These are phyloP conservation scores for Russula foetens DNA, from an alignment of 768 basidiomycete genomes.

Conservation along the genomic window DNA sequence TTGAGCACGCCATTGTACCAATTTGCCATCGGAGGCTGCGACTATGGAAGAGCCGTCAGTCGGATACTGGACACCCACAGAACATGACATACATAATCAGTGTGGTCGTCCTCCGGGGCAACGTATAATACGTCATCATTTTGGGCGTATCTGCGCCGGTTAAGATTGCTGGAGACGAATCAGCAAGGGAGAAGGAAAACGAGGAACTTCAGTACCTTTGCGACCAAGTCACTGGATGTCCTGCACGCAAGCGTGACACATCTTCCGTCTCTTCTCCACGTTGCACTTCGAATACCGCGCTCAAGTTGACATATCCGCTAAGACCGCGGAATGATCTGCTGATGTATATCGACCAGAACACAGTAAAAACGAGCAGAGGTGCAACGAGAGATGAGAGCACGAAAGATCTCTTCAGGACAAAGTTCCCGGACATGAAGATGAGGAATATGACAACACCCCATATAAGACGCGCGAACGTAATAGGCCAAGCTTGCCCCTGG, in stretches of 20 bases:
- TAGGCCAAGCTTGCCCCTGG: constrained; percentile 95
- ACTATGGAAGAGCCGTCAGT: constrained; percentile 37
- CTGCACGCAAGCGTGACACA: constrained; percentile 62
- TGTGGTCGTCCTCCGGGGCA: constrained; percentile 87
- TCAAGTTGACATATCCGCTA: constrained; percentile 77
- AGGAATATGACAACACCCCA: constrained; percentile 93
- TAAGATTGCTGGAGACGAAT: constrained; percentile 54
- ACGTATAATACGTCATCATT: constrained; percentile 94
- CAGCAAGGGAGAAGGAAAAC: neutral
- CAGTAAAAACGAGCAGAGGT: constrained; percentile 68
- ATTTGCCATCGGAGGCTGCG: constrained; percentile 94
- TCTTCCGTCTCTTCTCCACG: constrained; percentile 82
- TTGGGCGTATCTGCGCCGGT: constrained; percentile 79
- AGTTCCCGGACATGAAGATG: constrained; percentile 95
- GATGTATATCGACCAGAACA: constrained; percentile 77
- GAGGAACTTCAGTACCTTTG: constrained; percentile 53
- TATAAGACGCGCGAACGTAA: constrained; percentile 86
- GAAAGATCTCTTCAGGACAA: constrained; percentile 59
- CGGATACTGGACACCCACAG: neutral
- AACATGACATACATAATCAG: constrained; percentile 61
- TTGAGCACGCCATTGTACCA: constrained; percentile 92
- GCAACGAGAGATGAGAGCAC: constrained; percentile 54
- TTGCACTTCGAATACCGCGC: constrained; percentile 83
- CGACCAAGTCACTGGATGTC: constrained; percentile 82
- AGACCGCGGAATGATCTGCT: constrained; percentile 59